These are phyloP conservation scores for Myrica gale DNA, from an alignment of 306 rosid species.

Conservation along the genomic window DNA sequence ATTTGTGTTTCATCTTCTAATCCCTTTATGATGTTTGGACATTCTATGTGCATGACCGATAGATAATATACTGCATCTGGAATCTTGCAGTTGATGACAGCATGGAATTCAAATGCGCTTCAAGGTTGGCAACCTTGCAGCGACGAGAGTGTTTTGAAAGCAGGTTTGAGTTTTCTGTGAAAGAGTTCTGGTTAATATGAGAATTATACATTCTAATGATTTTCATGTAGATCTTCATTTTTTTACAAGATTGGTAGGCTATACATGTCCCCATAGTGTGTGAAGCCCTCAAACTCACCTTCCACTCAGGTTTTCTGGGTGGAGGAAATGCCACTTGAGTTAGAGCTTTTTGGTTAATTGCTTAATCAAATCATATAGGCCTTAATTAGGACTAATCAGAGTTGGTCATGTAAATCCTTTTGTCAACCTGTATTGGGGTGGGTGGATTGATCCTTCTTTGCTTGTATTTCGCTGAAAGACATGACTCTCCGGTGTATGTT, in stretches of 20 bases:
- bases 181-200: neutral
- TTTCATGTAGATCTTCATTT: neutral
- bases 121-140: conserved; percentile 80
- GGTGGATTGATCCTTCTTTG: neutral
- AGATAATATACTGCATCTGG: conserved; percentile 13
- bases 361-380: neutral
- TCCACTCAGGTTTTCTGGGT: neutral
- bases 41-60: conserved; percentile 20
- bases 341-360: neutral
- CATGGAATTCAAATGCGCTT: conserved; percentile 58
- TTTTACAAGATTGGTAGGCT: neutral
- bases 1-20: neutral
- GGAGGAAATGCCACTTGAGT: neutral
- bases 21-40: conserved; percentile 1
- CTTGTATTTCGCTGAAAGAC: neutral
- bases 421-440: neutral
- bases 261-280: neutral
- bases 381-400: neutral
- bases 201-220: conserved; percentile 3
- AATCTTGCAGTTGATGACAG: conserved; percentile 63
- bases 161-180: conserved; percentile 48
- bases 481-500: neutral
- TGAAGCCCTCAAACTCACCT: neutral
- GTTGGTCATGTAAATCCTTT: neutral
- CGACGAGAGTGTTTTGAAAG: conserved; percentile 32